A percentile compares a stretch with the other conserved stretches of the same genome.
phyloP scores from a whole-genome alignment of 495 filamentous ascomycete species.

The Tuber aestivum region DNA sequence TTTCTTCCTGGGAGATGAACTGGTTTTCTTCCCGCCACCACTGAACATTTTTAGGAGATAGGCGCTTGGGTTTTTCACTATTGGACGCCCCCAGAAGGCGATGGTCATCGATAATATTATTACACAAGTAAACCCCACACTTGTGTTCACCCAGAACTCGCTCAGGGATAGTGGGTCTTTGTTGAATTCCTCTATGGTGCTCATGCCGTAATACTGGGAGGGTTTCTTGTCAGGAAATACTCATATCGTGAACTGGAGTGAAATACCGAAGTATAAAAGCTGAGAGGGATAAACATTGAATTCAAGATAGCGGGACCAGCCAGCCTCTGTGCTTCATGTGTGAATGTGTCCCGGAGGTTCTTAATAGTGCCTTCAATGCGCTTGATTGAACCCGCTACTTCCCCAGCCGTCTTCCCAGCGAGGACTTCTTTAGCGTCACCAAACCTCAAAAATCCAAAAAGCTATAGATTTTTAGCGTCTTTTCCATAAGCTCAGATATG shows the following conservation, averaged over 20 bases:
- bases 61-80: rapidly evolving
- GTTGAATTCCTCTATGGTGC: neutral
- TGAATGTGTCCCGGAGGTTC: neutral
- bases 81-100: neutral
- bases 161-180: rapidly evolving
- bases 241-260: neutral
- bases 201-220: neutral
- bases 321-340: neutral
- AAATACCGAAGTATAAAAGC: neutral
- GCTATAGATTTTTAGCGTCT: neutral
- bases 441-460: neutral
- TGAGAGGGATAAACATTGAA: neutral
- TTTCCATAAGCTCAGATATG: neutral
- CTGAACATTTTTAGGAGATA: rapidly evolving
- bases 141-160: neutral
- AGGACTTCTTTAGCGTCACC: too few relatives aligned
- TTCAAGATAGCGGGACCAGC: neutral
- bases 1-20: neutral
- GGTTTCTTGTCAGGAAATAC: neutral
- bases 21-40: neutral
- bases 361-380: too few relatives aligned
- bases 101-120: neutral
- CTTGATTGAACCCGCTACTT: too few relatives aligned
- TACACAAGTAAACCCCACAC: too few relatives aligned
- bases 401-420: too few relatives aligned